Evolutionary conservation across 306 rosid species (phyloP), one percentile per base, ranked within the genome.

Genomic region (Pterocarpus macrocarpus): DNA sequence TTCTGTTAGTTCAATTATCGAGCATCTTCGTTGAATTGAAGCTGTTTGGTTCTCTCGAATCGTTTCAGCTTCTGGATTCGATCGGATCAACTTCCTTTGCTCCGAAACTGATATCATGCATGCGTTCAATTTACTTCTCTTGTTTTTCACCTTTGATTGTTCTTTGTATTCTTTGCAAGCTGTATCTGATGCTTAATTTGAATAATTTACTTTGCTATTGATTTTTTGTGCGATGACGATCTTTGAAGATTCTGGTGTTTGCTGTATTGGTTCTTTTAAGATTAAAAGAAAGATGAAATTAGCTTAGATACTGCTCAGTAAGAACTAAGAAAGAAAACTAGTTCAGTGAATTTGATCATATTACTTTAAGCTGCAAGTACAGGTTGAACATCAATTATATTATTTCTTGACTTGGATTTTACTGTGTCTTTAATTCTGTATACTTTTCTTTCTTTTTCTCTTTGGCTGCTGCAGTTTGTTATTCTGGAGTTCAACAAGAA

Each of bases 51-150:
- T 64, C 75, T 22, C 30, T 44, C 45, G 11, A 55, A 36, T 57
- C 45, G 45, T 80, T 86, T 45, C 76, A 63, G 11, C 53, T 73
- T 53, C 14, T 56, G 17, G 79, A 70, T 83, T 83, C 74, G 45
- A 79, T 83, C 65, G 36, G 80, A 86, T 82, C 86, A 83, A 71
- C 50, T 57, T 75, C 55, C 2, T 69, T 11, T 55, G 12, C 30
- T 62, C 39, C 61, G 14, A 58, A 73, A 73, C 56, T 78, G 22
- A 52, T 55, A 15, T 45, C 73, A 13, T 34, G 65, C 68, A 43
- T 35, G 71, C 34, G 0, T 78, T 78, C 64, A 35, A 65, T 83
- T 71, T 64, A 16, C 53, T 71, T 76, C 67, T 64, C 65, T 71
- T 5, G 11, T 45, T 53, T 73, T 55, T 52, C 32, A 16, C 2